A percentile compares a stretch with the other conserved stretches of the same genome.
Conservation (phyloP, 2,329 filamentous ascomycete species). For the Sarocladiaceae sp. region DNA sequence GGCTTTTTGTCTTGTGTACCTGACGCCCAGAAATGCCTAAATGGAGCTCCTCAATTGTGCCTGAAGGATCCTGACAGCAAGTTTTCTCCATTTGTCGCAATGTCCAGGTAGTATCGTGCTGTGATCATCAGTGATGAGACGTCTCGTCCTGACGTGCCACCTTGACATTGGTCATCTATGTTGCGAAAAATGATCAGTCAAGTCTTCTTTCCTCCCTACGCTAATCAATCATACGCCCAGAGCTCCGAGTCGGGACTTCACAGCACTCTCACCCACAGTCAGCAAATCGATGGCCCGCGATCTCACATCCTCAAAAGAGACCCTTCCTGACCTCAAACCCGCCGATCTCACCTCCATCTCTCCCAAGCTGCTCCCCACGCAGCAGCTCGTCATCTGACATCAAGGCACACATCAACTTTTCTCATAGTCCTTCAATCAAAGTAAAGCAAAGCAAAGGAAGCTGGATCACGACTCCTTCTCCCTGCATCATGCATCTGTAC, state of each 20-base stretch:
- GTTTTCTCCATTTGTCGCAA: too few relatives aligned
- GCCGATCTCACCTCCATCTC: not conserved
- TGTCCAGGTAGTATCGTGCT: too few relatives aligned
- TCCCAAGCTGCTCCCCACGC: not conserved
- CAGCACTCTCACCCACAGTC: too few relatives aligned
- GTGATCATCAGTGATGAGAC: not conserved
- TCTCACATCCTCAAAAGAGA: too few relatives aligned
- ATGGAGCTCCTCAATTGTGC: not conserved
- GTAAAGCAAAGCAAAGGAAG: too few relatives aligned
- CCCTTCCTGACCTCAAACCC: too few relatives aligned
- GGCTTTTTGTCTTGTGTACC: not conserved
- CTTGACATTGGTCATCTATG: not conserved
- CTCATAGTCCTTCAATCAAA: not conserved
- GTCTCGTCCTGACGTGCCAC: not conserved
- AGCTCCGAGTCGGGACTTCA: too few relatives aligned
- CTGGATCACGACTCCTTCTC: not conserved
- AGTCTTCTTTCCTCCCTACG: not conserved
- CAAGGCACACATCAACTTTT: not conserved
- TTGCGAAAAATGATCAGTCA: not conserved
- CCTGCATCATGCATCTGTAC: not conserved
- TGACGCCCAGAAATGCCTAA: not conserved
- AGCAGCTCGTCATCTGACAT: constrained; percentile 1
- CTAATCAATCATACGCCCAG: too few relatives aligned
- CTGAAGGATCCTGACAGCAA: not conserved
- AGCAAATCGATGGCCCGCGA: too few relatives aligned